Conservation (phyloP, 495 filamentous ascomycete genomes). For the Sordaria brevicollis region DNA sequence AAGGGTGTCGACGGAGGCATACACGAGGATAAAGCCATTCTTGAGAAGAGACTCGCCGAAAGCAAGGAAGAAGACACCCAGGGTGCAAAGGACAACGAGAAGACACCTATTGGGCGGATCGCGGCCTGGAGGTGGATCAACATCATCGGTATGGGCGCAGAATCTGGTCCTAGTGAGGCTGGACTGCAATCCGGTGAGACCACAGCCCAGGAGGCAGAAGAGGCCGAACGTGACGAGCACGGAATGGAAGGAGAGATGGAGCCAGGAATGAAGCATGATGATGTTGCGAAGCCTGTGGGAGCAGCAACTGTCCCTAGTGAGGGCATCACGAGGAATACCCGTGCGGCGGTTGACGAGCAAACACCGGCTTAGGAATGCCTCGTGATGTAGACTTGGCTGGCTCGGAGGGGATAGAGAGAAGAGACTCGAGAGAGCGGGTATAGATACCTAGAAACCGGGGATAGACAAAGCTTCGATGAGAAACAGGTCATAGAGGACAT, state of each 20-base stretch:
- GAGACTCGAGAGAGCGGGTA: neutral
- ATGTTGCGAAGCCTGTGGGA: neutral
- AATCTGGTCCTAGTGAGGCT: slow-evolving; percentile 11
- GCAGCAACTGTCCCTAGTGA: neutral
- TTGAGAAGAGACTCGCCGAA: slow-evolving; percentile 8
- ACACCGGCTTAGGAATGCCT: neutral
- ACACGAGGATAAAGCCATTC: slow-evolving; percentile 27
- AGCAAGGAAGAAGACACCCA: neutral
- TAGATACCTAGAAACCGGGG: neutral
- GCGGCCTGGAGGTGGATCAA: slow-evolving; percentile 31
- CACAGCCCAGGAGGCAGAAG: slow-evolving; percentile 3
- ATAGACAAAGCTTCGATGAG: neutral
- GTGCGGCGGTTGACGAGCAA: neutral
- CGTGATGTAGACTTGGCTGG: neutral
- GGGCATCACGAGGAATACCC: neutral
- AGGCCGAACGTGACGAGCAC: slow-evolving; percentile 23
- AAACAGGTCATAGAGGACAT: neutral
- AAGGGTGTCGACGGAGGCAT: slow-evolving; percentile 9
- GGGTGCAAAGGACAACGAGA: slow-evolving; percentile 10
- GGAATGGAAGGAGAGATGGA: slow-evolving; percentile 34
- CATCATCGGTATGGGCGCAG: slow-evolving; percentile 30
- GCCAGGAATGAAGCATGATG: slow-evolving; percentile 5
- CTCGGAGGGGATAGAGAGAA: neutral
- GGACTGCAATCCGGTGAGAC: slow-evolving; percentile 2
- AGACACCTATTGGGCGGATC: neutral